Conservation (phyloP, 164 flowering plant species). For the Buxus sempervirens region DNA sequence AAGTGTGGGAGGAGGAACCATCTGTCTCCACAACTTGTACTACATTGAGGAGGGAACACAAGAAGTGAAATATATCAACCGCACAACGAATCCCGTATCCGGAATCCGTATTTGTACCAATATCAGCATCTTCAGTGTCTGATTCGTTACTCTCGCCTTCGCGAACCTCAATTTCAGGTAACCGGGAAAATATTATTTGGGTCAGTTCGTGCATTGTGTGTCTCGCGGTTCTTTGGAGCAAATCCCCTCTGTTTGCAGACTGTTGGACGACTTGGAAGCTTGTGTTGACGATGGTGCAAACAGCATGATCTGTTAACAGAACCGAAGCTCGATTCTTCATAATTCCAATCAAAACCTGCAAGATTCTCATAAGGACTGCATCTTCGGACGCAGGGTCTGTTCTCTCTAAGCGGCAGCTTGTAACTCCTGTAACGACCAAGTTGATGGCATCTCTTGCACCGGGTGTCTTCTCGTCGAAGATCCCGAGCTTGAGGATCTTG, state of each 20-base stretch:
- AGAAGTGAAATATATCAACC: constrained; percentile 71
- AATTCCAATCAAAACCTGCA: constrained; percentile 49
- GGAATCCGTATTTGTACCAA: constrained; percentile 16
- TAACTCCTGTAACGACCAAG: constrained; percentile 45
- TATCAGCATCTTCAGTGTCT: constrained; percentile 46
- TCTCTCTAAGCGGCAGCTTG: constrained; percentile 64
- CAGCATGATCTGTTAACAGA: constrained; percentile 56
- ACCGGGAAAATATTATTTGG: constrained; percentile 50
- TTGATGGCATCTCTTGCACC: constrained; percentile 63
- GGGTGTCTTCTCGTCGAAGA: constrained; percentile 65
- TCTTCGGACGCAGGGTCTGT: constrained; percentile 46
- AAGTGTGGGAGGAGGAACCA: constrained; percentile 32
- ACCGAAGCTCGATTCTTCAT: constrained; percentile 54
- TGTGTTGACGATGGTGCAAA: constrained; percentile 69
- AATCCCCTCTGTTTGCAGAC: constrained; percentile 54
- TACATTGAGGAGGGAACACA: constrained; percentile 73
- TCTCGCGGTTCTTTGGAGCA: constrained; percentile 69
- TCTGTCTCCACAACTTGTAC: constrained; percentile 54
- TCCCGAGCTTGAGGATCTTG: constrained; percentile 59
- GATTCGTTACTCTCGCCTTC: constrained; percentile 44
- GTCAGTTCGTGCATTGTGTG: constrained; percentile 77
- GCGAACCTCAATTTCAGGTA: constrained; percentile 51
- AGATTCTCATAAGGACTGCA: constrained; percentile 59
- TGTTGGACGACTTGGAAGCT: constrained; percentile 78
- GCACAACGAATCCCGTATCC: constrained; percentile 65